These are phyloP conservation scores for Apiospora hydei DNA, from an alignment of 2,329 filamentous ascomycete species.

Conservation along the genomic window DNA sequence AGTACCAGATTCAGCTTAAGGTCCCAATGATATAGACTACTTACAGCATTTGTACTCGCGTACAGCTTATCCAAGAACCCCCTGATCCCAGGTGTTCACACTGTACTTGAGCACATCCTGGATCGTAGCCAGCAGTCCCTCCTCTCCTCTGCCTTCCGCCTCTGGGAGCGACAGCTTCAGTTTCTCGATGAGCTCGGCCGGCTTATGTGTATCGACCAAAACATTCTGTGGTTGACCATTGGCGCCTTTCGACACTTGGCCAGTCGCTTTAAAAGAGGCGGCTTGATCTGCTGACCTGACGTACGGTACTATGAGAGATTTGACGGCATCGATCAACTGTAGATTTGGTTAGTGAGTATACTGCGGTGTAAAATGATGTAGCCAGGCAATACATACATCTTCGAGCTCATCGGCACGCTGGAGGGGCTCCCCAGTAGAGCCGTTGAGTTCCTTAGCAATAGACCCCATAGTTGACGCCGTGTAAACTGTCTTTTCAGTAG, in stretches of 20 bases:
- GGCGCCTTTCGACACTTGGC: conserved; percentile 52
- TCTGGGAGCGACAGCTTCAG: conserved; percentile 66
- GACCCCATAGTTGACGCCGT: conserved; percentile 1
- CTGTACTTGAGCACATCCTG: conserved; percentile 79
- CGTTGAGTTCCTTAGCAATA: conserved; percentile 4
- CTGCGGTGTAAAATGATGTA: background rate
- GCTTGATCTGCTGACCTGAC: conserved; percentile 74
- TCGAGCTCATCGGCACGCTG: conserved; percentile 53
- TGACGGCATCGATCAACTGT: conserved; percentile 73
- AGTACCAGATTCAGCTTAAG: background rate
- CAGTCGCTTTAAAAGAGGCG: conserved; percentile 58
- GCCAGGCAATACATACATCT: conserved; percentile 47
- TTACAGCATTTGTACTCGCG: conserved; percentile 82
- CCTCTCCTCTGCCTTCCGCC: conserved; percentile 66
- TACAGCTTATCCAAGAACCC: conserved; percentile 97
- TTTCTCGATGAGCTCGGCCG: conserved; percentile 62
- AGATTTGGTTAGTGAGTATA: conserved; percentile 12
- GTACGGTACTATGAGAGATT: conserved; percentile 73
- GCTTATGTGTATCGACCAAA: conserved; percentile 69
- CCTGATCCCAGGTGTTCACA: conserved; percentile 98
- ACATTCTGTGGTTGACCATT: conserved; percentile 56
- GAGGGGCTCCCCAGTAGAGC: conserved; percentile 28
- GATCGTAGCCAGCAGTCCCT: conserved; percentile 76
- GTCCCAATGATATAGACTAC: conserved; percentile 34
- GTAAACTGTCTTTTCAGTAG: background rate